Conservation (phyloP, 192 early-diverging fungal genomes). For the Podila horticola region DNA sequence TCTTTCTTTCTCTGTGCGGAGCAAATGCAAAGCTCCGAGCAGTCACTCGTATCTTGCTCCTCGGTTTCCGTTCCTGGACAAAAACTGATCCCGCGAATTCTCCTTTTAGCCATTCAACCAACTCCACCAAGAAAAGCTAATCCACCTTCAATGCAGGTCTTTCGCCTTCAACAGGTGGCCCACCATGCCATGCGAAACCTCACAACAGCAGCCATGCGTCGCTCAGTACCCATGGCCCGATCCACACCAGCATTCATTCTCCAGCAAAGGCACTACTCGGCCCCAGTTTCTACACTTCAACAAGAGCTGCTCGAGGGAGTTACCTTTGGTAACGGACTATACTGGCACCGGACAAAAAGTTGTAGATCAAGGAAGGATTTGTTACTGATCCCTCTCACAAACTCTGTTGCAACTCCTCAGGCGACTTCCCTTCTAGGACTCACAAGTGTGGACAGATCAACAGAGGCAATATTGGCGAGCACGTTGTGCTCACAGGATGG, state of each 20-base stretch:
- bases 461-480: conserved; percentile 64
- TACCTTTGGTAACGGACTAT: not conserved
- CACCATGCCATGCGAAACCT: not conserved
- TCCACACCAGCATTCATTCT: not conserved
- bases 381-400: too few species aligned
- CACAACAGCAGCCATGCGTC: not conserved
- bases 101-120: conserved; percentile 1
- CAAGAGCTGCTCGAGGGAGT: not conserved
- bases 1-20: too few species aligned
- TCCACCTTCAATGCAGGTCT: not conserved
- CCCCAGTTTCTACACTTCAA: not conserved
- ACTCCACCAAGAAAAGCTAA: not conserved
- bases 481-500: conserved; percentile 84
- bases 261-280: not conserved
- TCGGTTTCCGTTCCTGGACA: not conserved
- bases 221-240: not conserved
- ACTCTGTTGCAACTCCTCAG: conserved; percentile 5
- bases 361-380: too few species aligned
- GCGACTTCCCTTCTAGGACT: conserved; percentile 64
- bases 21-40: not conserved
- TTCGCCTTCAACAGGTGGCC: not conserved
- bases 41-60: not conserved
- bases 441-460: conserved; percentile 86
- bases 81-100: not conserved
- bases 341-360: too few species aligned